phyloP scores from a whole-genome alignment of 2,329 filamentous ascomycete genomes.

The Chaetomiaceae sp. region DNA sequence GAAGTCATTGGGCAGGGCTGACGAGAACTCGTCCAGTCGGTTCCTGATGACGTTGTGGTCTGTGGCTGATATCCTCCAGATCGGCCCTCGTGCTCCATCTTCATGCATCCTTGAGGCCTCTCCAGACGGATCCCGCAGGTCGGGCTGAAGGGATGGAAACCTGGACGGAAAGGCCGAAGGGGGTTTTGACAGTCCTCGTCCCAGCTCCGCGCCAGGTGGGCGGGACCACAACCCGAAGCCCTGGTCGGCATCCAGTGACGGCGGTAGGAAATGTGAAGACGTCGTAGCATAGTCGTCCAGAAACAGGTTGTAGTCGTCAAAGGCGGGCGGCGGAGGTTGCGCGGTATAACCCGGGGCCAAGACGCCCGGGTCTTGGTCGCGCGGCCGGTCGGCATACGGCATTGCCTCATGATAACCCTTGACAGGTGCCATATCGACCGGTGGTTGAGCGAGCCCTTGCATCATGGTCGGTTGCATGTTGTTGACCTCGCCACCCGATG shows the following conservation, averaged over 20 bases:
- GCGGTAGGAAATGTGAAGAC: slow-evolving; percentile 52
- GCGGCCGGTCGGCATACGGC: slow-evolving; percentile 45
- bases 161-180: slow-evolving; percentile 51
- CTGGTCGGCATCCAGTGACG: slow-evolving; percentile 51
- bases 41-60: slow-evolving; percentile 55
- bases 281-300: slow-evolving; percentile 50
- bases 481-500: slow-evolving; percentile 51
- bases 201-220: slow-evolving; percentile 34
- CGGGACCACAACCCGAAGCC: slow-evolving; percentile 50
- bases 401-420: slow-evolving; percentile 49
- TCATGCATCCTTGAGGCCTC: slow-evolving; percentile 37
- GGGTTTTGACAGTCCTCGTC: slow-evolving; percentile 42
- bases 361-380: slow-evolving; percentile 41
- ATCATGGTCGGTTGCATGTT: slow-evolving; percentile 47
- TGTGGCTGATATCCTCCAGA: slow-evolving; percentile 47
- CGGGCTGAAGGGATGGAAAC: slow-evolving; percentile 51
- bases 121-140: slow-evolving; percentile 44
- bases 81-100: slow-evolving; percentile 36
- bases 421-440: slow-evolving; percentile 40
- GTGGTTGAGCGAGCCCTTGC: slow-evolving; percentile 40
- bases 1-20: slow-evolving; percentile 58
- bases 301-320: slow-evolving; percentile 57
- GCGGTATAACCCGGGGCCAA: slow-evolving; percentile 40
- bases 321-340: slow-evolving; percentile 36
- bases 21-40: slow-evolving; percentile 57